These are phyloP conservation scores for Corniculantispora saksenae DNA, from an alignment of 2,329 filamentous ascomycete species.

Conservation along the genomic window DNA sequence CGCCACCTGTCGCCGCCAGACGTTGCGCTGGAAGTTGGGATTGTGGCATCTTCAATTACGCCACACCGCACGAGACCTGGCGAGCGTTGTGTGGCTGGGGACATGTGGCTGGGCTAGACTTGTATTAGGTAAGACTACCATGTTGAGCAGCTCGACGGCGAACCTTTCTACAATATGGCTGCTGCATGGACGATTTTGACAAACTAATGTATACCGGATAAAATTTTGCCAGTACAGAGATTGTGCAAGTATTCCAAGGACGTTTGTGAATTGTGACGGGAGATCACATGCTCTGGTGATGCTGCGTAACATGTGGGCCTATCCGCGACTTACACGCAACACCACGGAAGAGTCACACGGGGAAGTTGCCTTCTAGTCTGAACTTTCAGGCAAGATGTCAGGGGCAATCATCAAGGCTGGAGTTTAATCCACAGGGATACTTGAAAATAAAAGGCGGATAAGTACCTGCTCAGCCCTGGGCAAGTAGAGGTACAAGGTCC, in stretches of 20 bases:
- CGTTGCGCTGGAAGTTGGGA: constrained; percentile 1
- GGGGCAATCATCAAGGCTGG: too few relatives aligned
- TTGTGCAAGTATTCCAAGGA: too few relatives aligned
- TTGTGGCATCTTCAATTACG: constrained; percentile 15
- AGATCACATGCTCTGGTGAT: constrained; percentile 15
- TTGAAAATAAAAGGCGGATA: background rate
- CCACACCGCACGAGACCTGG: constrained; percentile 16
- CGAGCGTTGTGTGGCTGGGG: background rate
- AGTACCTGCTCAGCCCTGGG: background rate
- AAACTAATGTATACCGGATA: too few relatives aligned
- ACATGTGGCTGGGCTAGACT: background rate
- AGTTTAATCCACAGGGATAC: too few relatives aligned
- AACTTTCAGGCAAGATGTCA: too few relatives aligned
- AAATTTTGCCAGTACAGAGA: too few relatives aligned
- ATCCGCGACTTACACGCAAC: constrained; percentile 7
- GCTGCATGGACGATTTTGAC: background rate
- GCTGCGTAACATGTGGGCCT: constrained; percentile 6
- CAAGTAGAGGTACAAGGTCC: constrained; percentile 1
- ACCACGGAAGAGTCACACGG: background rate
- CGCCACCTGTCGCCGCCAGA: background rate
- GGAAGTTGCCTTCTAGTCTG: background rate
- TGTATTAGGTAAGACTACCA: background rate
- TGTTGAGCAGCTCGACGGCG: background rate
- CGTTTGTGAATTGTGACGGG: background rate
- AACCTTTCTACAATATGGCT: background rate